phyloP scores from a whole-genome alignment of 2,329 filamentous ascomycete genomes.

The Dichotomopilus funicola region DNA sequence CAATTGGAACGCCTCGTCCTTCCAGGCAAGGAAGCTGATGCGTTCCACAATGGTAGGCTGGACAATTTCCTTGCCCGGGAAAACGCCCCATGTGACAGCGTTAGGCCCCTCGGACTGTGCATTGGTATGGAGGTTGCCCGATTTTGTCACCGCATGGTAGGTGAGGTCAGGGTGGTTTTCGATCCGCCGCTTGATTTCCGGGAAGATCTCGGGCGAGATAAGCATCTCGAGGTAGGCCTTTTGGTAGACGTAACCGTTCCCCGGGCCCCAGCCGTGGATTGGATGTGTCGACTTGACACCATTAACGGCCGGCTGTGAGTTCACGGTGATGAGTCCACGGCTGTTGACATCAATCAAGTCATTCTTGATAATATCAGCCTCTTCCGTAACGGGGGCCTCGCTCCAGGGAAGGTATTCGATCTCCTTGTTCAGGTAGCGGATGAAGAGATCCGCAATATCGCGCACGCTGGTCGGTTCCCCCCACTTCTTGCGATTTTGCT shows the following conservation, averaged over 20 bases:
- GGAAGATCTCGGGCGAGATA: conserved; percentile 71
- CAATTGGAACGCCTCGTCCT: conserved; percentile 91
- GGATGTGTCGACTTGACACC: conserved; percentile 82
- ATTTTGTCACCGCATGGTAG: conserved; percentile 87
- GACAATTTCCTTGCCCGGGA: conserved; percentile 98
- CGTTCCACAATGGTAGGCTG: conserved; percentile 99
- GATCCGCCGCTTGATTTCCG: conserved; percentile 71
- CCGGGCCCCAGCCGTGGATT: conserved; percentile 87
- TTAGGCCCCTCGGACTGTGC: conserved; percentile 82
- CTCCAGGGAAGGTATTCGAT: conserved; percentile 88
- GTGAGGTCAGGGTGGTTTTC: conserved; percentile 75
- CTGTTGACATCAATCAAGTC: conserved; percentile 77
- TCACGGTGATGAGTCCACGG: conserved; percentile 87
- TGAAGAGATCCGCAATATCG: conserved; percentile 78
- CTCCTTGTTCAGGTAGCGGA: conserved; percentile 75
- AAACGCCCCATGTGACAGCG: conserved; percentile 98
- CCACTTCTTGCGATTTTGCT: conserved; percentile 93
- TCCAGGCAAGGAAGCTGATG: conserved; percentile 96
- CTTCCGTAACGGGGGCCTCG: conserved; percentile 75
- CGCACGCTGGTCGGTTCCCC: conserved; percentile 73
- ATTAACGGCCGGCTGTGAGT: conserved; percentile 93
- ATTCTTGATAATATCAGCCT: conserved; percentile 70
- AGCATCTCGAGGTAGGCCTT: conserved; percentile 95
- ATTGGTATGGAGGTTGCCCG: conserved; percentile 77
- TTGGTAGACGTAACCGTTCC: conserved; percentile 95